Base-by-base conservation (phyloP, 768 basidiomycete species). In the Boletus sp. region DNA sequence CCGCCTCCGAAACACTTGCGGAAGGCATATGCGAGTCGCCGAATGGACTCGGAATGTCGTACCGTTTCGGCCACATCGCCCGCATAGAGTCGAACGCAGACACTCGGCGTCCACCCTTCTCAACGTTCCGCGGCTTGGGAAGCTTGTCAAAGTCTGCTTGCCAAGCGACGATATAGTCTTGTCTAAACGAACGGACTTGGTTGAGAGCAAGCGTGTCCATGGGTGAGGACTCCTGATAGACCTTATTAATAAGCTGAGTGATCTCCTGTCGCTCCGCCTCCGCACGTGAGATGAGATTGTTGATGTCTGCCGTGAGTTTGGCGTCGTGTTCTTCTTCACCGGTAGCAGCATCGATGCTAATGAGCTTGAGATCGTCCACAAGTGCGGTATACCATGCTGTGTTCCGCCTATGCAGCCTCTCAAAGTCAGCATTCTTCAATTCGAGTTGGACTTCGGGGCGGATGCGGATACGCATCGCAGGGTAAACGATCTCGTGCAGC, bases 101-200 rank as follows among this genome's bases (percentile, higher is more conserved):
- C 5, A 78, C 67, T 58, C 83, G 77, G 53, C 83, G 83, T 37
- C 75, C 74, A 52, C 69, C 76, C 62, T 78, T 81, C 54, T 85
- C 86, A 20, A 56, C 64, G 68, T 80, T 77, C 60, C 83, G 87
- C 54, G 80, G 86, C 66, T 89, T 91, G 7, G 89, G 88, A 30
- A 98, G 78, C 50, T 85, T 83, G 63, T 93, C 90, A 62, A 96
- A 94, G 67, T 98, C 94, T 59, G 83, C 83, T 71, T 99, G 94
- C 92, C 95, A 98, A n/a, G 90, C 91, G 15, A 96, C 92, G 47
- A 96, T 92, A 69, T 89, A 89, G 64, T 96, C 93, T 75, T 98
- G 96, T 46, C 94, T 81, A 57, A 86, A 86, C 1, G 90, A 85
- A 47, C 94, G 86, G 6, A 94, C 89, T 62, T 84, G 83, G 59